A percentile compares a stretch with the other conserved stretches of the same genome.
Conservation (phyloP, 257 asterid species). For the Datura wrightii region DNA sequence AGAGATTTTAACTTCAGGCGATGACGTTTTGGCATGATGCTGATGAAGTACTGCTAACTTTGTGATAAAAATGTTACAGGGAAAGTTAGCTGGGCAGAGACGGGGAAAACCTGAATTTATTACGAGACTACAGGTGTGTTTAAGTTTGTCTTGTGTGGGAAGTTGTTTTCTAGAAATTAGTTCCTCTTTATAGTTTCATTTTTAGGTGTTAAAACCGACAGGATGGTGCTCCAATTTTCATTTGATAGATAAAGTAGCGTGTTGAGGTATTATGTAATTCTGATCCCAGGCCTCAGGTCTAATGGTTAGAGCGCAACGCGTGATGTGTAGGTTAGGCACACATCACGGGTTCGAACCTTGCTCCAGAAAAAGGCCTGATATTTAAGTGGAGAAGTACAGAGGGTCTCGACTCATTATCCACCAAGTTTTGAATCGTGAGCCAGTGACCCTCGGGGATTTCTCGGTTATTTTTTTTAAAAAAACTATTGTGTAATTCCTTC, state of each 20-base stretch:
- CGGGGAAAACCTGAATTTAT: conserved; percentile 84
- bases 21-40: neutral
- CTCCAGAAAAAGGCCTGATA: neutral
- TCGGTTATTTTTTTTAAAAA: neutral
- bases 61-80: conserved; percentile 52
- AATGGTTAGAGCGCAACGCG: neutral
- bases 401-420: neutral
- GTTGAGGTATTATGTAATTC: neutral
- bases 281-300: neutral
- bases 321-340: neutral
- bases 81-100: conserved; percentile 78
- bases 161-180: neutral
- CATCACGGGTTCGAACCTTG: neutral
- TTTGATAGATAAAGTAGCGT: neutral
- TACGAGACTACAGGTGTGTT: conserved; percentile 78
- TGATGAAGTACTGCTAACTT: neutral
- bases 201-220: neutral
- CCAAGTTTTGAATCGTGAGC: neutral
- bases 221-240: neutral
- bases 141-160: conserved; percentile 21
- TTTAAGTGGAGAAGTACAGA: neutral
- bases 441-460: neutral
- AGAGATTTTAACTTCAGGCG: neutral
- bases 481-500: neutral
- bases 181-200: neutral